A percentile compares a stretch with the other conserved stretches of the same genome.
These are phyloP conservation scores for Trichoderma breve DNA, from an alignment of 2,329 filamentous ascomycete genomes.

Conservation along the genomic window DNA sequence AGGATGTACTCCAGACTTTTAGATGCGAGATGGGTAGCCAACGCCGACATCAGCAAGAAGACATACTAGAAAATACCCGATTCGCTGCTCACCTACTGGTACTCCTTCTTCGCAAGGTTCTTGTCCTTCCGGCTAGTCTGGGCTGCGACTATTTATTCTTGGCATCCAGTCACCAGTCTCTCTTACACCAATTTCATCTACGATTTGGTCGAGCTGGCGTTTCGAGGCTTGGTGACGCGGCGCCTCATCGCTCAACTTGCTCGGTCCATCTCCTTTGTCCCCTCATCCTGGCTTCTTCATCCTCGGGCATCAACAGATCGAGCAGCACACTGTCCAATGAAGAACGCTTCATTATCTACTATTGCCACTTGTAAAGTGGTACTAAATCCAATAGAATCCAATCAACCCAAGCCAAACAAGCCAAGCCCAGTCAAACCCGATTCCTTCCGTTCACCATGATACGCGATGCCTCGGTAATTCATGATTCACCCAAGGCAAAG, in stretches of 20 bases:
- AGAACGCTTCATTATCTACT: background rate
- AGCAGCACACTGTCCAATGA: background rate
- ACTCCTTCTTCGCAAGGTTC: background rate
- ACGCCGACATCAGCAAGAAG: background rate
- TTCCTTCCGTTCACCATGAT: background rate
- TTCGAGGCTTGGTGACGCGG: background rate
- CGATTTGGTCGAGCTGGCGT: background rate
- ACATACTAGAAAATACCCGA: background rate
- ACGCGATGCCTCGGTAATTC: background rate
- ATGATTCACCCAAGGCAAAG: background rate
- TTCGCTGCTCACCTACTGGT: background rate
- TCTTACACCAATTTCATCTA: background rate
- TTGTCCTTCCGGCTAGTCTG: background rate
- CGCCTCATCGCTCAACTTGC: background rate
- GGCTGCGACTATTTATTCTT: conserved; percentile 3
- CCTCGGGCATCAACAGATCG: background rate
- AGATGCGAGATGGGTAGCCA: background rate
- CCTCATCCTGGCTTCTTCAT: background rate
- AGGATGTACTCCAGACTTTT: background rate
- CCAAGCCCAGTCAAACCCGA: background rate
- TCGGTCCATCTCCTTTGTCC: background rate
- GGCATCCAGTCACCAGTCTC: background rate
- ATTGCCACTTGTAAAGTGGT: background rate
- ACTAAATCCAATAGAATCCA: background rate
- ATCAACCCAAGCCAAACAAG: background rate